These are phyloP conservation scores for Physcomitrellopsis africana DNA, from an alignment of 225 moss, liverwort and hornwort species.

Conservation along the genomic window DNA sequence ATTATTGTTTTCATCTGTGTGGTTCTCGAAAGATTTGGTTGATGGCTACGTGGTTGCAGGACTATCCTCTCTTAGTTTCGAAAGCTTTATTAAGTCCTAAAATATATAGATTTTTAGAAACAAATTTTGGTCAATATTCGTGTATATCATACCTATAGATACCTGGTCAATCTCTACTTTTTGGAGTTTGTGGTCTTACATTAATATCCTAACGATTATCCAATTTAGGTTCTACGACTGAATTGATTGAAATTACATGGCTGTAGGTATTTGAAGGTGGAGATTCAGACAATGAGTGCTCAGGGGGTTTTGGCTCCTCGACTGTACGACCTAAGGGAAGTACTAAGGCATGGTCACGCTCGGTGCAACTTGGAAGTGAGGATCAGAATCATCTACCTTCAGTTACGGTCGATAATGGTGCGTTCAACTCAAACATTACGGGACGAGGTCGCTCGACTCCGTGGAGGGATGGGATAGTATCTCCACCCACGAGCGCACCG, in stretches of 20 bases:
- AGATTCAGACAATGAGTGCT: conserved; percentile 87
- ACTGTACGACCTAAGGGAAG: conserved; percentile 61
- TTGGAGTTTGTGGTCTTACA: background rate
- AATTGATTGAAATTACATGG: conserved; percentile 17
- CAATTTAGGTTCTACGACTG: background rate
- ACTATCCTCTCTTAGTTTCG: background rate
- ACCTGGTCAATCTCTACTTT: background rate
- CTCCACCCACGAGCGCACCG: conserved; percentile 69
- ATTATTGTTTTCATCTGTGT: background rate
- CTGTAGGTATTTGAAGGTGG: conserved; percentile 84
- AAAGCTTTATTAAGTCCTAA: background rate
- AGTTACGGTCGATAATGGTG: conserved; percentile 67
- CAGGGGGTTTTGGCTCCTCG: conserved; percentile 57
- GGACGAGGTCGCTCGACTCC: conserved; percentile 59
- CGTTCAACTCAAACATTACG: conserved; percentile 44
- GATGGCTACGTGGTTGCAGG: background rate
- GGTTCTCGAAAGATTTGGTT: background rate
- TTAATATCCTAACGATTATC: background rate
- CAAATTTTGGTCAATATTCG: background rate
- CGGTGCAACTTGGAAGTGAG: conserved; percentile 62
- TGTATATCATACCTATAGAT: background rate
- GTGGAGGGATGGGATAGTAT: conserved; percentile 72
- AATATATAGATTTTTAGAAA: background rate
- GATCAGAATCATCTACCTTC: conserved; percentile 61
- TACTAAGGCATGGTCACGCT: conserved; percentile 65